phyloP scores from a whole-genome alignment of 2,329 filamentous ascomycete species.

The Exserohilum rostratum region DNA sequence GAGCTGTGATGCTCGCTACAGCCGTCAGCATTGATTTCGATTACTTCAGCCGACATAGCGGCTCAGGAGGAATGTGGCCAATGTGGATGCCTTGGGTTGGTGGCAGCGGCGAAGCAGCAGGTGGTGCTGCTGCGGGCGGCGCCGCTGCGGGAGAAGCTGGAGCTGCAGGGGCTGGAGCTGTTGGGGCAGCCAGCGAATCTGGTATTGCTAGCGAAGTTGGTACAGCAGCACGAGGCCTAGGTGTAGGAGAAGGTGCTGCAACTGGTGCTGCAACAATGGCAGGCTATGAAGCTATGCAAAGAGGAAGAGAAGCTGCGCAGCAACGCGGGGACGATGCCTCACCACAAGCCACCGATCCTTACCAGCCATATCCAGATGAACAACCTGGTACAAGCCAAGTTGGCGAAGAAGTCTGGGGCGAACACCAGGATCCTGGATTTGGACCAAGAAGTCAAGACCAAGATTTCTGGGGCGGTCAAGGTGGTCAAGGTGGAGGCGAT shows the following conservation, averaged over 20 bases:
- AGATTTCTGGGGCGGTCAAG: conserved; percentile 37
- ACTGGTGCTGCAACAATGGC: conserved; percentile 65
- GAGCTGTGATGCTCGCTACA: conserved; percentile 70
- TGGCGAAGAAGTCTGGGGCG: conserved; percentile 39
- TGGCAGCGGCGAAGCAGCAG: conserved; percentile 29
- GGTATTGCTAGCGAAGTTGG: conserved; percentile 57
- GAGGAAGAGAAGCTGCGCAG: conserved; percentile 49
- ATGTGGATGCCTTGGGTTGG: conserved; percentile 61
- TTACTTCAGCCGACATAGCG: conserved; percentile 68
- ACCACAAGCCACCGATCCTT: conserved; percentile 33
- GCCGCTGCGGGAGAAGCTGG: conserved; percentile 50
- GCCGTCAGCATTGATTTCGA: conserved; percentile 71
- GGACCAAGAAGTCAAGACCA: conserved; percentile 28
- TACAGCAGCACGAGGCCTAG: conserved; percentile 47
- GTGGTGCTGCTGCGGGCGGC: conserved; percentile 39
- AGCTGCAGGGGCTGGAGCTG: conserved; percentile 46
- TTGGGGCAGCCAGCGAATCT: conserved; percentile 51
- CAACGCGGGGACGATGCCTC: conserved; percentile 33
- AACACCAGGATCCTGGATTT: conserved; percentile 34
- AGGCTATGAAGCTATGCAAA: conserved; percentile 68
- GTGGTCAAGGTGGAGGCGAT: conserved; percentile 41
- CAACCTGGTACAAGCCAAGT: conserved; percentile 23
- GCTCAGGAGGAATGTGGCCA: conserved; percentile 50
- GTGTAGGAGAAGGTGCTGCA: conserved; percentile 52
- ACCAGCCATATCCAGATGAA: conserved; percentile 26